phyloP scores from a whole-genome alignment of 1,139 yeast genomes.

The Kodamaea sp. region DNA sequence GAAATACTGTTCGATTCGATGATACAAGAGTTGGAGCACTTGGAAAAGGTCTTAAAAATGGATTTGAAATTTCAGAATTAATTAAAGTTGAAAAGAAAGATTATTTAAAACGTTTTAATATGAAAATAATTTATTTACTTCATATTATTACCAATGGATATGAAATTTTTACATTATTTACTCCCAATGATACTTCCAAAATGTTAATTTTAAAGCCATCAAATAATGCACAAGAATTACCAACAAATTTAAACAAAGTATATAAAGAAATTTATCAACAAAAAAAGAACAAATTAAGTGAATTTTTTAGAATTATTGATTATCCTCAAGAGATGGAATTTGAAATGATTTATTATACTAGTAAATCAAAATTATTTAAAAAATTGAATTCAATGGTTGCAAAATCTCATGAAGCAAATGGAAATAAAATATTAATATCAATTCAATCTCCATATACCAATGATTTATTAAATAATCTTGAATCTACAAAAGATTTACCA shows the following conservation, averaged over 20 bases:
- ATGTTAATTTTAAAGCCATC: constrained; percentile 70
- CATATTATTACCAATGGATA: constrained; percentile 76
- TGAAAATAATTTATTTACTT: constrained; percentile 65
- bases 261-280: constrained; percentile 51
- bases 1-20: constrained; percentile 67
- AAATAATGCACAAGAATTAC: constrained; percentile 61
- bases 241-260: constrained; percentile 45
- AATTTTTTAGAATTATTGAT: constrained; percentile 43
- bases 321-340: constrained; percentile 52
- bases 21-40: constrained; percentile 72
- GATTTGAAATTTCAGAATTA: constrained; percentile 68
- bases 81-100: constrained; percentile 40
- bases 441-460: constrained; percentile 68
- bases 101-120: constrained; percentile 51
- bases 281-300: constrained; percentile 45
- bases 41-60: constrained; percentile 83
- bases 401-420: constrained; percentile 63
- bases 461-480: constrained; percentile 41
- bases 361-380: constrained; percentile 47
- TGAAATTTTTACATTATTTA: constrained; percentile 67
- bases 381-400: constrained; percentile 52
- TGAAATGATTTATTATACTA: constrained; percentile 50
- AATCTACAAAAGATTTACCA: constrained; percentile 58
- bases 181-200: constrained; percentile 44
- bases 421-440: constrained; percentile 62